Evolutionary conservation across 495 filamentous ascomycete species (phyloP).

Genomic region (Neurospora tetrasperma): DNA sequence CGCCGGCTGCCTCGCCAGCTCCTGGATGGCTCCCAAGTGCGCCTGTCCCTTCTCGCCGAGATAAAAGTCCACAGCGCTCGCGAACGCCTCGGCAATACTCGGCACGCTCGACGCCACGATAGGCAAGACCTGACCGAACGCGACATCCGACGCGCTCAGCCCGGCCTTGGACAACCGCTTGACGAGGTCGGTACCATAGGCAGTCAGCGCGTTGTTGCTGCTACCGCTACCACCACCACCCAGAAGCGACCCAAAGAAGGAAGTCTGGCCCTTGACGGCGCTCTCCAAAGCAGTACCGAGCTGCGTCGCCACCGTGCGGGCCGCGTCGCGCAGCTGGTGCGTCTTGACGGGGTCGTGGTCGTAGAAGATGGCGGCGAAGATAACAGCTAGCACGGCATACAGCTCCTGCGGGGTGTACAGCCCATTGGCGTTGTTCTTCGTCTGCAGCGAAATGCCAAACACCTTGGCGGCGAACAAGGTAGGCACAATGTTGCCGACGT

Average conservation of each 20-base stretch:
- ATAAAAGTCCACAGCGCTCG: slow-evolving; percentile 74
- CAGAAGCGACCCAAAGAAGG: slow-evolving; percentile 44
- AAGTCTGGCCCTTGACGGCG: slow-evolving; percentile 51
- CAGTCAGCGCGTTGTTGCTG: slow-evolving; percentile 45
- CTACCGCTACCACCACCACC: slow-evolving; percentile 25
- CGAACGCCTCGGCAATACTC: slow-evolving; percentile 62
- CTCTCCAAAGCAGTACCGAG: slow-evolving; percentile 27
- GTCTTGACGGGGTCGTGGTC: slow-evolving; percentile 40
- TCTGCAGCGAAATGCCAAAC: slow-evolving; percentile 67
- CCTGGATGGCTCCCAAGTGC: slow-evolving; percentile 50
- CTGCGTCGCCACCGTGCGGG: slow-evolving; percentile 50
- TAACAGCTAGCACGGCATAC: slow-evolving; percentile 60
- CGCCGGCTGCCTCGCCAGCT: slow-evolving; percentile 31
- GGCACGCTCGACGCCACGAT: slow-evolving; percentile 41
- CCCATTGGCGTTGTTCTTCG: slow-evolving; percentile 53
- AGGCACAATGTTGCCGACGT: slow-evolving; percentile 64
- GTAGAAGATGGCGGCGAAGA: slow-evolving; percentile 46
- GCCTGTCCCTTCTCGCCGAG: slow-evolving; percentile 42
- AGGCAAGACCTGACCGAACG: slow-evolving; percentile 59
- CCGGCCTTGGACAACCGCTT: slow-evolving; percentile 58
- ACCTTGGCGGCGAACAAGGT: slow-evolving; percentile 62
- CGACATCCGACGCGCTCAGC: slow-evolving; percentile 54
- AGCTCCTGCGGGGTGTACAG: slow-evolving; percentile 73
- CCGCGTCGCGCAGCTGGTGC: slow-evolving; percentile 50
- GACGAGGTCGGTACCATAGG: slow-evolving; percentile 62